Percentiles rank a stretch among this genome's conserved stretches.
Conservation (phyloP, 768 basidiomycete species). For the Rhizopogon rudus region DNA sequence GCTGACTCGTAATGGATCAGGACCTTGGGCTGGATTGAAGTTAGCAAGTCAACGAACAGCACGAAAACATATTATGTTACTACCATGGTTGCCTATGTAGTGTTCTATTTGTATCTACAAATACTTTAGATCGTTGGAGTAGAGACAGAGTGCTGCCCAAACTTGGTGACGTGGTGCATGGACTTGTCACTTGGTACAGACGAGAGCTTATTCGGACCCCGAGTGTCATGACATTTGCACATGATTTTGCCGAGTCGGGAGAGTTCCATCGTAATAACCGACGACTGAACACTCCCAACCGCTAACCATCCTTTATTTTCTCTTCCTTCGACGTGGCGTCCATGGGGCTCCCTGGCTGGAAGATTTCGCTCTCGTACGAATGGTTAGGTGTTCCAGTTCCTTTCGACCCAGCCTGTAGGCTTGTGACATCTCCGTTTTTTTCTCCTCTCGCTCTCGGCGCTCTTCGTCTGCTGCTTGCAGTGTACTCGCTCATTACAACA, state of each 20-base stretch:
- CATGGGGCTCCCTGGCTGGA: conserved; percentile 6
- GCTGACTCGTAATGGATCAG: conserved; percentile 6
- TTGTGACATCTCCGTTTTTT: conserved; percentile 38
- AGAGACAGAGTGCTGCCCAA: neutral
- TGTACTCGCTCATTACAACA: conserved; percentile 42
- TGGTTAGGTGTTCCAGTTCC: conserved; percentile 32
- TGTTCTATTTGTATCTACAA: neutral
- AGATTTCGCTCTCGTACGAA: conserved; percentile 9
- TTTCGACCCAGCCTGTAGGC: conserved; percentile 33
- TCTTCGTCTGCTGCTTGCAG: conserved; percentile 43
- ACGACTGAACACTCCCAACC: neutral
- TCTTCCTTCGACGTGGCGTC: neutral
- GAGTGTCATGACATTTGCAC: too few relatives aligned
- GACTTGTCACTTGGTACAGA: too few relatives aligned
- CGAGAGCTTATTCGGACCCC: too few relatives aligned
- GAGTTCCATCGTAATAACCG: neutral
- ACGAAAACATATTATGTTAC: neutral
- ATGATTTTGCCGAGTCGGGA: neutral
- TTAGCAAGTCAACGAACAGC: neutral
- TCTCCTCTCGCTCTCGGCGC: conserved; percentile 38
- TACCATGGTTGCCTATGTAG: neutral
- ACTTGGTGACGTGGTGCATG: too few relatives aligned
- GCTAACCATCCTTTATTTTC: neutral
- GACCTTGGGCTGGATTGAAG: conserved; percentile 15
- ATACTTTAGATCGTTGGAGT: too few relatives aligned